Base-by-base conservation (phyloP, 805 yeast genomes). In the Barnettozyma californica region DNA sequence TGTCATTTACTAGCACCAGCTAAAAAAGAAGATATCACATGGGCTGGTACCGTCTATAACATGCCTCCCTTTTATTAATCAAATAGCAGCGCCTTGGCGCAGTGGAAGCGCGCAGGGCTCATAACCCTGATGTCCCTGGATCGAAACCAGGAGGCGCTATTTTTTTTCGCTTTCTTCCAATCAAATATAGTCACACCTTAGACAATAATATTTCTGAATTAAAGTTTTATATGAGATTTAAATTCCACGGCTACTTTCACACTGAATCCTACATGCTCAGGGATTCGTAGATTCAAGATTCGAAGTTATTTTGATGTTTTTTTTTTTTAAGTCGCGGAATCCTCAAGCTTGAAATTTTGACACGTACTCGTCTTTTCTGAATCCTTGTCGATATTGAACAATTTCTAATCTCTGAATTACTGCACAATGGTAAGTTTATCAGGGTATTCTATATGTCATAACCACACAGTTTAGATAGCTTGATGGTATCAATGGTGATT, bases 91-190 rank as follows among this genome's bases (percentile, higher is more conserved):
- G 90, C 85, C 85, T 90, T 86, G 92, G 92, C 92, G 94, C 92
- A 86, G 94, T 83, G 94, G 95, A 85, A 86, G 92, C 94, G 94
- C 92, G 92, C 92, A 84, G 94, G 94, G 95, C 95, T 86, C 95
- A 86, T 86, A 86, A 86, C 95, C 92, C 94, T 85, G 92, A 86
- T 83, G 92, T 84, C 95, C 90, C 80, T 74, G 90, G 95, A 86
- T 86, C 94, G 94, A 86, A 84, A 86, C 94, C 87, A 73, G 78
- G 88, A 88, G 84, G 85, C 88, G 94, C 94, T 85, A 84, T 35
- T 58, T 59, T 66, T 68, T 71, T 74, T 64, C 58, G 56, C n/a
- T n/a, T n/a, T n/a, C n/a, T n/a, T n/a, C n/a, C n/a, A n/a, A n/a
- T n/a, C n/a, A n/a, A n/a, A n/a, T n/a, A n/a, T n/a, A n/a, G n/a